Conservation (phyloP, 2,329 filamentous ascomycete species). For the Davidsoniella virescens region DNA sequence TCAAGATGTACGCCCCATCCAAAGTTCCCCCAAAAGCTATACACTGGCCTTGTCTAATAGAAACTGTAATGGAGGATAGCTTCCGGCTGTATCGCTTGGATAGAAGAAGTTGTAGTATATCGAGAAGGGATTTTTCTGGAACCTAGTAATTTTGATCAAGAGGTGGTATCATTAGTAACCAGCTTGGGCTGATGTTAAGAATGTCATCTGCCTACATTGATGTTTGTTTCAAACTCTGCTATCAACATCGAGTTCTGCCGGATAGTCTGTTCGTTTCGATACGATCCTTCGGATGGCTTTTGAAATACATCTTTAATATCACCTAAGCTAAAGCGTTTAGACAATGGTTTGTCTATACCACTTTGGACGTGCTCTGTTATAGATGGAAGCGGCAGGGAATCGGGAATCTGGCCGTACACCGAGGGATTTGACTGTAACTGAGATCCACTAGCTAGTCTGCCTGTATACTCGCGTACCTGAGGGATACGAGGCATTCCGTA, state of each 20-base stretch:
- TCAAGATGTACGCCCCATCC: conserved; percentile 65
- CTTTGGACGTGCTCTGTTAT: too few relatives aligned
- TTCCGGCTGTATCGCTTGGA: conserved; percentile 61
- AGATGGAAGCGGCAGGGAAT: too few relatives aligned
- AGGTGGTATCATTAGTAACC: background rate
- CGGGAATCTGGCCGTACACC: background rate
- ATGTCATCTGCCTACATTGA: conserved; percentile 12
- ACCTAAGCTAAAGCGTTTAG: too few relatives aligned
- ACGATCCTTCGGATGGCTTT: background rate
- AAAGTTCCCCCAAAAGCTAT: conserved; percentile 61
- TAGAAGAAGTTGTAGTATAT: conserved; percentile 55
- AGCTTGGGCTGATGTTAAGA: too few relatives aligned
- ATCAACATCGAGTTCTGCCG: conserved; percentile 2
- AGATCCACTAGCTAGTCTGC: background rate
- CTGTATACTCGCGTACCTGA: conserved; percentile 2
- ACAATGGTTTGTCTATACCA: too few relatives aligned
- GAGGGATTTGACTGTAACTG: background rate
- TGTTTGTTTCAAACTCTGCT: conserved; percentile 6
- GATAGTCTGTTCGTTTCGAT: background rate
- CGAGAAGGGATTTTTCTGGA: conserved; percentile 58
- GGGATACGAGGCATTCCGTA: conserved; percentile 2
- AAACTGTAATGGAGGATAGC: conserved; percentile 56
- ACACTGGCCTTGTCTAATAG: conserved; percentile 57
- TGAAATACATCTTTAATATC: background rate
- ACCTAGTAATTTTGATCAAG: conserved; percentile 33